phyloP scores from a whole-genome alignment of 75 land plant genomes.

The Cunninghamia lanceolata region DNA sequence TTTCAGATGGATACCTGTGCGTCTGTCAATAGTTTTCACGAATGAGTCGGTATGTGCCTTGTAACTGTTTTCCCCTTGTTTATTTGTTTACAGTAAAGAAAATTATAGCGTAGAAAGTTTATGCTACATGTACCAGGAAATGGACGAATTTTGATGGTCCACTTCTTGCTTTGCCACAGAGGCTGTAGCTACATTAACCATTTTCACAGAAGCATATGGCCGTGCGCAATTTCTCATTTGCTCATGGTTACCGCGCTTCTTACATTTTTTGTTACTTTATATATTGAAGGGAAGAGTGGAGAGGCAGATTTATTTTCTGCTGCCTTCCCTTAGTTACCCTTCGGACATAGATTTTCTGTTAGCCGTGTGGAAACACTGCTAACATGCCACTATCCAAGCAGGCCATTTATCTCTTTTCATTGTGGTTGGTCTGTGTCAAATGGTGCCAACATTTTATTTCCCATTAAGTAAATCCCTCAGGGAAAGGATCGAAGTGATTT shows the following conservation, averaged over 20 bases:
- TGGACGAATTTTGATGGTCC: neutral
- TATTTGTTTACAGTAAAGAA: too few species aligned
- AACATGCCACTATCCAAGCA: neutral
- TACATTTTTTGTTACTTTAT: neutral
- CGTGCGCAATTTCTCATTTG: neutral
- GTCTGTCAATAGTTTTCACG: too few species aligned
- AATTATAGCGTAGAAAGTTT: neutral
- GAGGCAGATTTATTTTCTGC: neutral
- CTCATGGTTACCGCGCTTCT: neutral
- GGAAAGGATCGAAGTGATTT: too few species aligned
- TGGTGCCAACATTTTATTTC: neutral
- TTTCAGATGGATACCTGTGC: too few species aligned
- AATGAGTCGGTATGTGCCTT: too few species aligned
- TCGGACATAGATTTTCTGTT: neutral
- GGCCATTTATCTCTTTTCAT: neutral
- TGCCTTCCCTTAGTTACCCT: neutral
- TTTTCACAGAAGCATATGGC: neutral
- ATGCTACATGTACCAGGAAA: neutral
- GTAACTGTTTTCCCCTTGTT: too few species aligned
- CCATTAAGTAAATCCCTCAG: too few species aligned
- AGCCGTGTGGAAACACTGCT: neutral
- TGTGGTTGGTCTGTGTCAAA: neutral
- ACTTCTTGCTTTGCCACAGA: neutral
- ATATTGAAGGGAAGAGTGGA: neutral
- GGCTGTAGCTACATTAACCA: neutral